These are phyloP conservation scores for Yarrowia alimentaria DNA, from an alignment of 805 yeast genomes.

Conservation along the genomic window DNA sequence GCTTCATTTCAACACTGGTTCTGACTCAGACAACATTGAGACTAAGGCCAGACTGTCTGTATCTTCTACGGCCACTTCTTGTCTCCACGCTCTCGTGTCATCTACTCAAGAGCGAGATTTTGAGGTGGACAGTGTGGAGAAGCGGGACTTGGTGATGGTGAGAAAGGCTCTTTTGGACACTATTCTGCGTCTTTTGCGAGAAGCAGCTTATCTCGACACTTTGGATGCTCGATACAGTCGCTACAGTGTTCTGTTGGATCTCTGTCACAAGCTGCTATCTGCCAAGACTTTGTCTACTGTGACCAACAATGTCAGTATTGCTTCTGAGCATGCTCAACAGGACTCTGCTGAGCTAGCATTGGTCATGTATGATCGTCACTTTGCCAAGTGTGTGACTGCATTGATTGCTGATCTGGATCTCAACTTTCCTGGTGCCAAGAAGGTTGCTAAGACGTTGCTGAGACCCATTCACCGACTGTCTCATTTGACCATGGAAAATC, in stretches of 20 bases:
- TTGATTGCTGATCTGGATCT: slow-evolving; percentile 67
- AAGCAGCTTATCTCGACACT: slow-evolving; percentile 39
- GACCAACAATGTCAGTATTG: slow-evolving; percentile 24
- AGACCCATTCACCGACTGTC: slow-evolving; percentile 50
- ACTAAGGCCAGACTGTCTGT: slow-evolving; percentile 49
- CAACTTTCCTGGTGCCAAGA: slow-evolving; percentile 65
- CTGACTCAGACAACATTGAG: slow-evolving; percentile 37
- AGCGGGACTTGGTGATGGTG: slow-evolving; percentile 57
- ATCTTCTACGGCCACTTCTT: slow-evolving; percentile 60
- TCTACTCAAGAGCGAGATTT: slow-evolving; percentile 50
- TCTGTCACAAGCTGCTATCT: slow-evolving; percentile 41
- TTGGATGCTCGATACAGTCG: slow-evolving; percentile 54
- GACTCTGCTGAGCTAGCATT: slow-evolving; percentile 67
- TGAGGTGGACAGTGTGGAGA: slow-evolving; percentile 38
- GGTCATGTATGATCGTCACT: slow-evolving; percentile 64
- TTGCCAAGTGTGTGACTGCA: slow-evolving; percentile 49
- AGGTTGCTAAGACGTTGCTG: slow-evolving; percentile 57
- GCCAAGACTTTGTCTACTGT: slow-evolving; percentile 33
- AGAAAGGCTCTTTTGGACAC: slow-evolving; percentile 73
- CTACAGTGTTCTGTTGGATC: slow-evolving; percentile 52
- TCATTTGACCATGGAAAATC: slow-evolving; percentile 47
- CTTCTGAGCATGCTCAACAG: slow-evolving; percentile 28
- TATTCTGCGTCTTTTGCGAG: slow-evolving; percentile 52
- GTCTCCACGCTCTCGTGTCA: slow-evolving; percentile 62
- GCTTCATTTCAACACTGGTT: slow-evolving; percentile 49